Evolutionary conservation across 805 yeast species (phyloP), one percentile per base, ranked within the genome.

Genomic region (Candida palmyrensis): DNA sequence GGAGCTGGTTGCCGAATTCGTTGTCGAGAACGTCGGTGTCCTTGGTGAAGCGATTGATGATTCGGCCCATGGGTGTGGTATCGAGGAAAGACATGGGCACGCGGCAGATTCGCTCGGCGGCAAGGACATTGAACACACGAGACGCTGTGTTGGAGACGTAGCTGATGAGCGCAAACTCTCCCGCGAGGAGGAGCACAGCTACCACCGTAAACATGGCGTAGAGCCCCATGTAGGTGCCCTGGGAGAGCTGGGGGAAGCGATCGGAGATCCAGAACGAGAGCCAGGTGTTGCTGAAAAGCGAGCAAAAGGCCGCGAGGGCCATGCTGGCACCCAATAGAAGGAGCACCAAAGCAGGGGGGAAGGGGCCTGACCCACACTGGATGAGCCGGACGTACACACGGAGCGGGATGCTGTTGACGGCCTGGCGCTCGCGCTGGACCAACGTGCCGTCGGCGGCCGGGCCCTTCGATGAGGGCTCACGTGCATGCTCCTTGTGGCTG

Each of bases 41-140:
- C 25, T 48, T 44, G 13, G 51, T 45, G 36, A 52, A 52, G 25
- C 58, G 34, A 40, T 52, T 52, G 29, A 52, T 28, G 17, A 52
- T 43, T 37, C 58, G 37, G 8, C 58, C 58, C 39, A 47, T 39
- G 2, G 58, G 58, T 2, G 56, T 52, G 3, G 44, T 41, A 27
- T 52, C 58, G 36, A 52, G 37, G 38, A 32, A 52, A 3, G 48
- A 23, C 55, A 51, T 52, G 19, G 56, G 56, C 1, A 47, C 42
- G 10, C 37, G 35, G 23, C 49, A 30, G 11, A 52, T 30, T 8
- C 37, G 38, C 18, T 40, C 28, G 5, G 39, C 36, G 1, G 50
- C 49, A 27, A 20, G 29, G 7, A 45, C 30, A 32, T 47, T 45
- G 28, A 52, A 32, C 10, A 24, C 29, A 18, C 32, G 23, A 2